A percentile compares a stretch with the other conserved stretches of the same genome.
These are phyloP conservation scores for Thermothielavioides terrestris DNA, from an alignment of 495 filamentous ascomycete species.

Conservation along the genomic window DNA sequence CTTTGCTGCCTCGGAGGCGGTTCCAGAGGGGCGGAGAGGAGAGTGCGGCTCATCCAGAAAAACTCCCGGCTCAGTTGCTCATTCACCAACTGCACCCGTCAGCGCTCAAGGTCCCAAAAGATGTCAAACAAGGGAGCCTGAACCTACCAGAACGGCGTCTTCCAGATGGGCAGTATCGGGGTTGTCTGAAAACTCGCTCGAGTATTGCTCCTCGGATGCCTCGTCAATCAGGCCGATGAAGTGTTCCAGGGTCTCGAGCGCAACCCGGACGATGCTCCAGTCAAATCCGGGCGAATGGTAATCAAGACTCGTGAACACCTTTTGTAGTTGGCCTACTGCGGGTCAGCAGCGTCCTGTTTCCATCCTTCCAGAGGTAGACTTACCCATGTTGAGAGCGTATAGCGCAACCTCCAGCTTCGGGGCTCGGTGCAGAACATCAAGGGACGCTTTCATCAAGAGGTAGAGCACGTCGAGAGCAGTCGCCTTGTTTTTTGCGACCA, in stretches of 20 bases:
- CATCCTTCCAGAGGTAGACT: constrained; percentile 8
- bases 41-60: constrained; percentile 34
- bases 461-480: constrained; percentile 38
- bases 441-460: constrained; percentile 31
- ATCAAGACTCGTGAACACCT: constrained; percentile 36
- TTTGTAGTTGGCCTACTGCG: constrained; percentile 31
- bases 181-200: constrained; percentile 18
- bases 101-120: not conserved
- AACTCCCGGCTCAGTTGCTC: constrained; percentile 31
- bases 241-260: constrained; percentile 31
- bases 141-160: constrained; percentile 33
- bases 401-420: constrained; percentile 28
- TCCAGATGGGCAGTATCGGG: constrained; percentile 30
- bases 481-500: constrained; percentile 37
- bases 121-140: not conserved
- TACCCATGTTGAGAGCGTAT: constrained; percentile 33
- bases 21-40: constrained; percentile 17
- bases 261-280: constrained; percentile 34
- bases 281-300: constrained; percentile 30
- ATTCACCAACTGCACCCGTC: constrained; percentile 21
- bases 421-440: constrained; percentile 33
- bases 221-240: constrained; percentile 32
- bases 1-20: constrained; percentile 11
- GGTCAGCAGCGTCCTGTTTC: not conserved
- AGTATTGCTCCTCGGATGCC: constrained; percentile 28